Conservation (phyloP, 176 grass and related monocot genomes). For the Eragrostis nindensis region DNA sequence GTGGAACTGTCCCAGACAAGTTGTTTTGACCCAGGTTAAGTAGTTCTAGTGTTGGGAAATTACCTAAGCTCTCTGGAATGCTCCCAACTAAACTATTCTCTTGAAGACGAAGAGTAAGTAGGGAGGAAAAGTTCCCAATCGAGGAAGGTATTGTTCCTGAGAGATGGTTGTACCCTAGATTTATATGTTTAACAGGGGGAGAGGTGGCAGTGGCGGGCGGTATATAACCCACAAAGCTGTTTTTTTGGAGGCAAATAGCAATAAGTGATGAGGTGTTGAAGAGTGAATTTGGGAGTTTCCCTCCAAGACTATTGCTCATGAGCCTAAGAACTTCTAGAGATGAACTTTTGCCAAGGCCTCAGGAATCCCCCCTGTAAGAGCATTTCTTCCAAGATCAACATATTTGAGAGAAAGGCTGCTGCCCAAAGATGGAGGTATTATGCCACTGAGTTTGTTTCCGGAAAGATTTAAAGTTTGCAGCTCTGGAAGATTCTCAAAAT, state of each 20-base stretch:
- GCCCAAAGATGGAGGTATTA: slow-evolving; percentile 42
- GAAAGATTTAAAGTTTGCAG: slow-evolving; percentile 36
- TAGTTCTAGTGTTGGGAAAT: slow-evolving; percentile 9
- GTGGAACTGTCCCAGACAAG: slow-evolving; percentile 42
- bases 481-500: slow-evolving; percentile 40
- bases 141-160: slow-evolving; percentile 57
- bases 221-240: slow-evolving; percentile 33
- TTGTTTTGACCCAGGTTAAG: slow-evolving; percentile 19
- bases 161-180: slow-evolving; percentile 38
- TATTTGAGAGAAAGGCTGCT: slow-evolving; percentile 23
- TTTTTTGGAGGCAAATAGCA: slow-evolving; percentile 38
- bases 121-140: slow-evolving; percentile 52
- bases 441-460: slow-evolving; percentile 32
- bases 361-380: slow-evolving; percentile 47
- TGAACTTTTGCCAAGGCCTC: slow-evolving; percentile 46
- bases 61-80: slow-evolving; percentile 54
- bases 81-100: slow-evolving; percentile 39
- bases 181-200: not conserved
- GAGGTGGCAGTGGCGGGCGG: slow-evolving; percentile 13
- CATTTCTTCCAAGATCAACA: slow-evolving; percentile 52
- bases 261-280: slow-evolving; percentile 36
- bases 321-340: slow-evolving; percentile 51
- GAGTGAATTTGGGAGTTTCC: slow-evolving; percentile 52
- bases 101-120: slow-evolving; percentile 34
- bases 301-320: slow-evolving; percentile 48